phyloP scores from a whole-genome alignment of 2,329 filamentous ascomycete genomes.

The Diaporthe australafricana region DNA sequence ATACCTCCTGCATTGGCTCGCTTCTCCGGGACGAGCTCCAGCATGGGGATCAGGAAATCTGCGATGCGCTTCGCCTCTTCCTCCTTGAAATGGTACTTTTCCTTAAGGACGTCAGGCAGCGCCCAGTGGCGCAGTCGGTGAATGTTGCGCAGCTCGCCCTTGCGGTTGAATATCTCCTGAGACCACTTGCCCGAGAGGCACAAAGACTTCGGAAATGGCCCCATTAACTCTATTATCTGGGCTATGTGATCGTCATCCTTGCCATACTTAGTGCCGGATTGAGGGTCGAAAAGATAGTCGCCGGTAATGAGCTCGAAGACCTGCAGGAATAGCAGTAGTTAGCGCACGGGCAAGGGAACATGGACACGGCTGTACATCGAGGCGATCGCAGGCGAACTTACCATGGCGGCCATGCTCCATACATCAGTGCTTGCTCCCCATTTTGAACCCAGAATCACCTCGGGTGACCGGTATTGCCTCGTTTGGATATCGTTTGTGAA shows the following conservation, averaged over 20 bases:
- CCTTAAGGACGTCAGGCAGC: constrained; percentile 88
- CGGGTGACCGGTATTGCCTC: constrained; percentile 94
- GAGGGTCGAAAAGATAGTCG: constrained; percentile 97
- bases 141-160: constrained; percentile 97
- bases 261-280: constrained; percentile 98
- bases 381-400: constrained; percentile 55
- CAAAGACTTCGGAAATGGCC: constrained; percentile 90
- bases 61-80: constrained; percentile 82
- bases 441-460: constrained; percentile 95
- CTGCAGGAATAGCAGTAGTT: constrained; percentile 57
- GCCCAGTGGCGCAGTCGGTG: constrained; percentile 97
- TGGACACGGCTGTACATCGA: neutral
- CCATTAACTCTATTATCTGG: constrained; percentile 97
- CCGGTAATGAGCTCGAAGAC: constrained; percentile 98
- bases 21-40: constrained; percentile 88
- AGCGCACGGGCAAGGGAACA: neutral
- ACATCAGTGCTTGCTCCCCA: constrained; percentile 99
- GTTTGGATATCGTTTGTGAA: constrained; percentile 99
- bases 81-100: constrained; percentile 95
- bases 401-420: constrained; percentile 99
- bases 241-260: constrained; percentile 99
- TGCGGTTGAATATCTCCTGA: constrained; percentile 98
- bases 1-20: constrained; percentile 96
- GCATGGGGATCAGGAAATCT: constrained; percentile 89
- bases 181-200: constrained; percentile 96